A percentile compares a stretch with the other conserved stretches of the same genome.
Conservation (phyloP, 208 protist species). For the Acanthamoeba castellanii region DNA sequence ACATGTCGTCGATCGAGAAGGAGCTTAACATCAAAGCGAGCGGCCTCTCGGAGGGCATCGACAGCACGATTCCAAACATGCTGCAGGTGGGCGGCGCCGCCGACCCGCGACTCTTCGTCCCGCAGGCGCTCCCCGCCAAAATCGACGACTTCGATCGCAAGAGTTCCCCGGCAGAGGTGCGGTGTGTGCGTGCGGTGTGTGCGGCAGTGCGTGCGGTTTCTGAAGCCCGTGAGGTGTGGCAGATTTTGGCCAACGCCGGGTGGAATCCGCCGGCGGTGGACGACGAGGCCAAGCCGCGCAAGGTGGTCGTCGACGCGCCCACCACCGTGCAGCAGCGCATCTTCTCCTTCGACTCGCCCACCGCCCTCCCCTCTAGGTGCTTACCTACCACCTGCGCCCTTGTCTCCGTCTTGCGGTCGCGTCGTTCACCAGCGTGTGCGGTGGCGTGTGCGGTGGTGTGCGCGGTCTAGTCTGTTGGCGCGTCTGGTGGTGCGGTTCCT, state of each 20-base stretch:
- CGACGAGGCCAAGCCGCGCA: neutral
- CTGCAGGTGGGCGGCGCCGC: constrained; percentile 3
- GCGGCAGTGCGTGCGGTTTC: too few relatives aligned
- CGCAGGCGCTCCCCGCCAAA: neutral
- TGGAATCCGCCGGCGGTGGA: neutral
- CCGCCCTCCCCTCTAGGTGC: neutral
- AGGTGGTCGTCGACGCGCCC: neutral
- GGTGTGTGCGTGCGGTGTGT: neutral
- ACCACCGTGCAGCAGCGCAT: neutral
- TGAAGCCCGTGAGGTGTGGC: neutral
- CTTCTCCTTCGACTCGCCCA: neutral
- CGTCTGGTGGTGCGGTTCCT: neutral
- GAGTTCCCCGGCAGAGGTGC: neutral
- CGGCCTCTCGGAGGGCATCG: neutral
- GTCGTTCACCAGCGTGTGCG: too few relatives aligned
- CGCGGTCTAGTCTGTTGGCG: neutral
- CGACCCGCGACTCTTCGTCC: constrained; percentile 19
- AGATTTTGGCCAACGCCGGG: neutral
- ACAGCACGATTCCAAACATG: neutral
- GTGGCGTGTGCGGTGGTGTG: too few relatives aligned
- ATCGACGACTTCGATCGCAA: constrained; percentile 5
- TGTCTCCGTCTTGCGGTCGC: too few relatives aligned
- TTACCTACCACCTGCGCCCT: neutral
- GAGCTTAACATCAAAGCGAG: constrained; percentile 24
- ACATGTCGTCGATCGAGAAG: constrained; percentile 32